Evolutionary conservation across 2,329 filamentous ascomycete species (phyloP), one percentile per base, ranked within the genome.

Genomic region (Paraphaeosphaeria sporulosa): DNA sequence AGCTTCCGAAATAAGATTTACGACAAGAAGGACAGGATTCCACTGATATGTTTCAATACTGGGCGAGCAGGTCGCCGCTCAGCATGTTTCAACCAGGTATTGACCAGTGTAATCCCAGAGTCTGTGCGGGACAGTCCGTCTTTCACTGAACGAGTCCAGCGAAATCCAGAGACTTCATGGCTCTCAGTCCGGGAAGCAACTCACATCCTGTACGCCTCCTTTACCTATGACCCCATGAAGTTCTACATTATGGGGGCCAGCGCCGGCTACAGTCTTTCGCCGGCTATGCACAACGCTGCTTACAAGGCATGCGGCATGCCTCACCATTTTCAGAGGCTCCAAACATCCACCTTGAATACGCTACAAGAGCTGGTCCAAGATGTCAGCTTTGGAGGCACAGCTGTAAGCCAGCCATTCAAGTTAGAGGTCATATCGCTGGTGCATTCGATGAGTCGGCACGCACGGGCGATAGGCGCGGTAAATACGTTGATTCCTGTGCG

Each of bases 401-500:
- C 89, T 34, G 84, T 93, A 50, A 89, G 88, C 25, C 83, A 91
- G 32, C 90, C 91, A 0, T 93, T 90, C 82, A 92, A 92, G 70
- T 87, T 91, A 1, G 87, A 91, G 68, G 86, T 91, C 8, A 86
- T 91, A 63, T 83, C 85, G 6, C 83, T 87, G 19, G 83, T 90
- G 40, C 85, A 89, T 67, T 85, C 87, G 0, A 82, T 92, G 61
- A 93, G 90, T 64, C 86, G 85, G 17, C 90, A 93, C 69, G 91
- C 91, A 1, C 86, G 85, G 55, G 90, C 89, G 1, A 93, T 93
- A 61, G 90, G 91, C 0, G 90, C 91, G 2, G 86, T 92, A 49
- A 93, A 94, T 64, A 93, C 90, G 0, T 78, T 94, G 13, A 87
- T 93, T 44, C 91, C 91, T 0, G 84, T 93, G 10, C 86, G 90